Evolutionary conservation across 2,329 filamentous ascomycete species (phyloP), one percentile per base, ranked within the genome.

Genomic region (Epicoccum sorghinum): DNA sequence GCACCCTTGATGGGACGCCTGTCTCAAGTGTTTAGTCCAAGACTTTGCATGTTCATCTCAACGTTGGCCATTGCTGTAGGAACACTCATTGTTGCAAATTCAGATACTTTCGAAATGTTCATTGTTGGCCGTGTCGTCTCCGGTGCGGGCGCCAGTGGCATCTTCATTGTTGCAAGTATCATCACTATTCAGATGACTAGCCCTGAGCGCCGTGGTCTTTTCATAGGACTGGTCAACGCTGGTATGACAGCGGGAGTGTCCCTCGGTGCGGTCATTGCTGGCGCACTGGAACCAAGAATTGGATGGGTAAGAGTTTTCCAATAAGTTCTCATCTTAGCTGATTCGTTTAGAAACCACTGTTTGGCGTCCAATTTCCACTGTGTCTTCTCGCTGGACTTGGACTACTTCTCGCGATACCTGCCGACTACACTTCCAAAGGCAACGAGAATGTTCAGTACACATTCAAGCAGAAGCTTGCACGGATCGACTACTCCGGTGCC

Each of bases 401-500:
- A 0, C 79, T 92, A 1, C 86, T 87, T 52, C 74, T 89, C 23
- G 85, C 85, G 46, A 85, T 95, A 14, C 90, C 90, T 0, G 70
- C 47, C 61, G 76, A 53, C 50, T 68, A 69, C 30, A 62, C 62
- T 8, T 62, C 62, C 47, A 76, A 75, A 45, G 68, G 71, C n/a
- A 76, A 76, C 58, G 67, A 70, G 3, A 53, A 70, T 59, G 48
- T 59, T 49, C 55, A 74, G 40, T 57, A 75, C 41, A 77, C 80
- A 33, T 63, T 81, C 33, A 54, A 72, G 45, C 67, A 81, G 27
- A 89, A 87, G 64, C 77, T 93, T 9, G 81, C 80, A 3, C 78
- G 79, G 1, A 85, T 96, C 50, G 91, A 96, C 73, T 95, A 93
- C 63, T 78, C 86, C 0, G 91, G 91, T 3, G 88, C 89, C 6